Conservation (phyloP, 2,329 filamentous ascomycete species). For the Samsoniella hepiali region DNA sequence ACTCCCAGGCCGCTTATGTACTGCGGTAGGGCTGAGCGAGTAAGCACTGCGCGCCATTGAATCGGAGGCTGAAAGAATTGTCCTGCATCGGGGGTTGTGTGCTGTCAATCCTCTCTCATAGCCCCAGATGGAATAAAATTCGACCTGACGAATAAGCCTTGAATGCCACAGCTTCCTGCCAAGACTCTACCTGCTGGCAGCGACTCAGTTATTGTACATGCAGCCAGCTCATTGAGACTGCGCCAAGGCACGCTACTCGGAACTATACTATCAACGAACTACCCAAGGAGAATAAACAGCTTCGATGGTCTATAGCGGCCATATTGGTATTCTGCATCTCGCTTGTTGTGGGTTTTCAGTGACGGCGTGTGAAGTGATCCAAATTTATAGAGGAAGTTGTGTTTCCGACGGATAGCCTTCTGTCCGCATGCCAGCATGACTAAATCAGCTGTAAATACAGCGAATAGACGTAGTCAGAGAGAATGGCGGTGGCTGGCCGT, state of each 20-base stretch:
- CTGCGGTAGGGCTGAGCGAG: conserved; percentile 2
- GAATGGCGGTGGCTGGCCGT: not conserved
- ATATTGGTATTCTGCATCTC: not conserved
- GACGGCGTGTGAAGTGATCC: not conserved
- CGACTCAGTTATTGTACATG: not conserved
- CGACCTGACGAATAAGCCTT: not conserved
- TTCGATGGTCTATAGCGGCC: too few relatives aligned
- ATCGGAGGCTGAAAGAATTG: not conserved
- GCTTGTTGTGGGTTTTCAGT: not conserved
- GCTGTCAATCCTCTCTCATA: not conserved
- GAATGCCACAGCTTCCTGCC: not conserved
- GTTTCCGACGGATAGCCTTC: too few relatives aligned
- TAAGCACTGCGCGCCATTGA: not conserved
- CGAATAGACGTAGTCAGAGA: not conserved
- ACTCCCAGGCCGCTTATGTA: not conserved
- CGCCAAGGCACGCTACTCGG: not conserved
- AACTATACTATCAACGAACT: not conserved
- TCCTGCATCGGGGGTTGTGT: not conserved
- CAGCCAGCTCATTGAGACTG: not conserved
- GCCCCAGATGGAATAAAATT: not conserved
- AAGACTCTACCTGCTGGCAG: not conserved
- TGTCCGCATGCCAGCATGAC: too few relatives aligned
- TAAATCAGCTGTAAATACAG: too few relatives aligned
- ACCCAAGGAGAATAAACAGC: not conserved
- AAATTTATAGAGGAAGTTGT: not conserved